A percentile compares a stretch with the other conserved stretches of the same genome.
Evolutionary conservation across 805 yeast species (phyloP).

Genomic region (Cyberlindnera xylosilytica): DNA sequence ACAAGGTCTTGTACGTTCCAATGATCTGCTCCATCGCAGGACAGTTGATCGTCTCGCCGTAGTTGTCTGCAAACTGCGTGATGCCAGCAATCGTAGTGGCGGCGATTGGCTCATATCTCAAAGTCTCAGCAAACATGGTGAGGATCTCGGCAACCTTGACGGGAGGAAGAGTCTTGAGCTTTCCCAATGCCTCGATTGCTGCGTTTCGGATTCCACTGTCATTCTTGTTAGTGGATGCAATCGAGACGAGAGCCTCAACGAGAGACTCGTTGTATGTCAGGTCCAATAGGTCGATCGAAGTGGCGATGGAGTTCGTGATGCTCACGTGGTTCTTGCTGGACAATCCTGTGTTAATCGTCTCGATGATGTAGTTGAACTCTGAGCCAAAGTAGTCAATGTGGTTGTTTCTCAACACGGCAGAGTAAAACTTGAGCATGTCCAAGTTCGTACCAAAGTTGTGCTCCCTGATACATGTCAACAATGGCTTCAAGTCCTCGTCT

Average conservation of each 20-base stretch:
- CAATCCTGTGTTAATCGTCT: constrained; percentile 30
- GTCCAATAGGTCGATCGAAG: constrained; percentile 28
- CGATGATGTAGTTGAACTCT: constrained; percentile 27
- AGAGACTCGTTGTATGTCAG: constrained; percentile 23
- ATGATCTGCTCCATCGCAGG: constrained; percentile 14
- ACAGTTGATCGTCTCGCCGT: constrained; percentile 12
- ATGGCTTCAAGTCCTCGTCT: constrained; percentile 22
- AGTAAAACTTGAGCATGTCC: constrained; percentile 36
- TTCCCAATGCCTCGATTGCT: constrained; percentile 33
- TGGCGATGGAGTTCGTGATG: constrained; percentile 31
- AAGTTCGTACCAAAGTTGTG: constrained; percentile 28
- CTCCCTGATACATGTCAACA: constrained; percentile 24
- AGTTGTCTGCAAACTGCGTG: constrained; percentile 21
- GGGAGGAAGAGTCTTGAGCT: constrained; percentile 25
- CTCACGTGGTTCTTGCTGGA: constrained; percentile 35
- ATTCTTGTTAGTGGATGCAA: constrained; percentile 32
- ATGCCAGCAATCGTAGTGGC: constrained; percentile 30
- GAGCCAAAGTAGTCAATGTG: constrained; percentile 31
- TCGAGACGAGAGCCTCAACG: constrained; percentile 30
- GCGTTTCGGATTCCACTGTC: constrained; percentile 36
- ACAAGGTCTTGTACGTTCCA: constrained; percentile 12
- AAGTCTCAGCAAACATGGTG: constrained; percentile 29
- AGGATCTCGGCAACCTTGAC: constrained; percentile 27
- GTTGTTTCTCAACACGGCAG: constrained; percentile 32
- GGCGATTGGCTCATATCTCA: constrained; percentile 35